Percentiles rank a stretch among this genome's conserved stretches.
Conservation (phyloP, 805 yeast species). For the Wickerhamiella vanderwaltii region DNA sequence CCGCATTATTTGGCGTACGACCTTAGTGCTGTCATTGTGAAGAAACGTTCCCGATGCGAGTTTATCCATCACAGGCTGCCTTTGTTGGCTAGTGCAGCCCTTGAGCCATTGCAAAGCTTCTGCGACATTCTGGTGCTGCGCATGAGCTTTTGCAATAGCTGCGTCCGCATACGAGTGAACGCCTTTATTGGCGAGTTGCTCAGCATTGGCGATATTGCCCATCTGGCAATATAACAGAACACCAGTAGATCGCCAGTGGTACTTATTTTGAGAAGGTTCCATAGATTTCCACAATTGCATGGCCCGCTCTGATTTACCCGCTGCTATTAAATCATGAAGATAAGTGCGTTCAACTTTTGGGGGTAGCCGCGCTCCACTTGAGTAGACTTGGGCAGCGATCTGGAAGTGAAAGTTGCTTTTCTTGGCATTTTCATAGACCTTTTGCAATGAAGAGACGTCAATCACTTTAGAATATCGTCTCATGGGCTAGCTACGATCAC, state of each 20-base stretch:
- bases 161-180: constrained; percentile 5
- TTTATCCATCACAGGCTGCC: constrained; percentile 2
- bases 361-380: neutral
- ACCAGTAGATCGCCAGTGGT: constrained; percentile 1
- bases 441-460: neutral
- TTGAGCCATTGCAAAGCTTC: constrained; percentile 6
- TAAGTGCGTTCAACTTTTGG: neutral
- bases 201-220: neutral
- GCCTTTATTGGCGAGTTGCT: neutral
- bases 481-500: too few relatives aligned
- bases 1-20: too few relatives aligned
- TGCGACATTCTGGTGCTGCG: constrained; percentile 1
- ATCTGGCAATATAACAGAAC: neutral
- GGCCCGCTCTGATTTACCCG: constrained; percentile 1
- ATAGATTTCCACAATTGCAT: neutral
- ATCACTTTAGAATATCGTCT: too few relatives aligned
- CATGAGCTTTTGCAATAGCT: constrained; percentile 1
- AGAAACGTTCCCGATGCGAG: neutral
- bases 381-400: neutral
- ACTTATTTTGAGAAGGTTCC: neutral
- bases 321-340: constrained; percentile 1
- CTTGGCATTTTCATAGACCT: constrained; percentile 1
- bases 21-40: neutral
- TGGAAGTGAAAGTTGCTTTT: neutral
- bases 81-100: neutral